A percentile compares a stretch with the other conserved stretches of the same genome.
phyloP scores from a whole-genome alignment of 1,284 basidiomycete genomes.

The Stereum hirsutum region DNA sequence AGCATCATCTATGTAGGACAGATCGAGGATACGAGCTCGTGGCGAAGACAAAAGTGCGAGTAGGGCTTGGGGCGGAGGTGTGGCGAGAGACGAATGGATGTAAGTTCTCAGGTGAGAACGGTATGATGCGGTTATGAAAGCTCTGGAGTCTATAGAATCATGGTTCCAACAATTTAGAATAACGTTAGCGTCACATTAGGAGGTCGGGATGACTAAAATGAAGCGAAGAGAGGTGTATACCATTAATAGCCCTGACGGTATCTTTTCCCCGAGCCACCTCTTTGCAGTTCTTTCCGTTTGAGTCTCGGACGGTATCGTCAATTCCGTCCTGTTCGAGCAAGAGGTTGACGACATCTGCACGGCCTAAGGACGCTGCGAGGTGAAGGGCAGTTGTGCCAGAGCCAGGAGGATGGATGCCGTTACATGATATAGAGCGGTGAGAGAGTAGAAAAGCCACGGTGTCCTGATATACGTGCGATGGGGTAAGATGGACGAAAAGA shows the following conservation, averaged over 20 bases:
- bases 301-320: slow-evolving; percentile 75
- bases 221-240: slow-evolving; percentile 25
- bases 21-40: slow-evolving; percentile 49
- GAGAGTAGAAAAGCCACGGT: slow-evolving; percentile 64
- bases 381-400: slow-evolving; percentile 82
- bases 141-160: slow-evolving; percentile 74
- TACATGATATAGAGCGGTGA: slow-evolving; percentile 71
- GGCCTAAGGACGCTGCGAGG: slow-evolving; percentile 75
- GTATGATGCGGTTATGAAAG: slow-evolving; percentile 72
- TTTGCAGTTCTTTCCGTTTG: slow-evolving; percentile 58
- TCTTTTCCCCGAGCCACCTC: slow-evolving; percentile 75
- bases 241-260: slow-evolving; percentile 66
- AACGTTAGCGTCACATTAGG: neutral
- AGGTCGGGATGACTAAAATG: neutral
- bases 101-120: slow-evolving; percentile 68
- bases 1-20: slow-evolving; percentile 69
- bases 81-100: slow-evolving; percentile 46
- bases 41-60: slow-evolving; percentile 53
- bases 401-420: slow-evolving; percentile 58
- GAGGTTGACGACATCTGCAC: slow-evolving; percentile 69
- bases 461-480: slow-evolving; percentile 20
- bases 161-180: too few species aligned
- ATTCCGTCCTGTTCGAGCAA: slow-evolving; percentile 73
- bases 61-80: slow-evolving; percentile 41
- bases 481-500: slow-evolving; percentile 10